A percentile compares a stretch with the other conserved stretches of the same genome.
Evolutionary conservation across 1,139 yeast genomes (phyloP).

Genomic region (Protomyces macrosporus): DNA sequence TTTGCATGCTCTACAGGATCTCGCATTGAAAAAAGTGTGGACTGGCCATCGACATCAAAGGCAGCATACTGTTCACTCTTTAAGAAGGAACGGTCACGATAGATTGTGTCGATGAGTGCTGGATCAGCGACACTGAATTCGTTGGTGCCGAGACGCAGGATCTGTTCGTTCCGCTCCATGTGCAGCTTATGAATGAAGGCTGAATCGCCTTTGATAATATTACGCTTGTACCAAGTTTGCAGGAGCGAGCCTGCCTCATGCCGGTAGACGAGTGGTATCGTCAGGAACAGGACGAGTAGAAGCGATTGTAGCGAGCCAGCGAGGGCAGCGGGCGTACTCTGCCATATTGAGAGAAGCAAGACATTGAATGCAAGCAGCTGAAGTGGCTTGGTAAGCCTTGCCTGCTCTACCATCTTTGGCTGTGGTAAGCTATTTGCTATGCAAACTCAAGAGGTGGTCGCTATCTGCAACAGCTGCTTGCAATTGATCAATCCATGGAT

Average conservation of each 20-base stretch:
- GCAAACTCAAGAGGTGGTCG: too few species aligned
- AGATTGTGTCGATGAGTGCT: conserved; percentile 9
- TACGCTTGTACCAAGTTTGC: conserved; percentile 11
- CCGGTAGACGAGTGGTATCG: neutral
- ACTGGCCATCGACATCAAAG: conserved; percentile 12
- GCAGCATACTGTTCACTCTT: conserved; percentile 24
- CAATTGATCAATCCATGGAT: too few species aligned
- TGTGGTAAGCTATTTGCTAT: too few species aligned
- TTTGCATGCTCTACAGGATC: conserved; percentile 12
- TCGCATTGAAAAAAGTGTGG: conserved; percentile 19
- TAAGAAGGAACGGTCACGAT: conserved; percentile 11
- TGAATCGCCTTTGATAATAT: conserved; percentile 15
- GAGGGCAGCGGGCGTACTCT: neutral
- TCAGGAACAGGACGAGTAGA: neutral
- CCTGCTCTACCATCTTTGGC: neutral
- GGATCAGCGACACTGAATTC: conserved; percentile 22
- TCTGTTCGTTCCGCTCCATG: neutral
- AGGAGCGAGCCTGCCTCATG: neutral
- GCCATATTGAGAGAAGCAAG: neutral
- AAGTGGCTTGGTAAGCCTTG: neutral
- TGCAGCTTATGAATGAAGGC: conserved; percentile 15
- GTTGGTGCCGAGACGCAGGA: conserved; percentile 17
- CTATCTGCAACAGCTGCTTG: too few species aligned
- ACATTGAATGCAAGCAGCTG: neutral
- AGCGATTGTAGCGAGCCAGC: neutral